These are phyloP conservation scores for Verticillium isaacii DNA, from an alignment of 2,329 filamentous ascomycete species.

Conservation along the genomic window DNA sequence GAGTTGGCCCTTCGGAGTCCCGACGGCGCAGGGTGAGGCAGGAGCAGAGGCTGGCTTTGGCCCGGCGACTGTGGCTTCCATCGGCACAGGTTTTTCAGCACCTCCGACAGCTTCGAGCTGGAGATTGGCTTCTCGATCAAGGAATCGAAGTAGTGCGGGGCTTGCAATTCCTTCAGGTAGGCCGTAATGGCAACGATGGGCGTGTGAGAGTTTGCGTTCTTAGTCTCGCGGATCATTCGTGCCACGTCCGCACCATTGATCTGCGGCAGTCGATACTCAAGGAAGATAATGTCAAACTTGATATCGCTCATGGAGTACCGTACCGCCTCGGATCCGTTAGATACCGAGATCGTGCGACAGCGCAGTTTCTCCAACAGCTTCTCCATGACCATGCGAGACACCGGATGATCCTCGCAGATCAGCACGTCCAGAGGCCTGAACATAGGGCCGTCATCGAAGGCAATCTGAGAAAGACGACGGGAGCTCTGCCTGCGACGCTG, in stretches of 20 bases:
- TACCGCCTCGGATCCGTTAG: slow-evolving; percentile 86
- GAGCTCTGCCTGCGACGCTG: slow-evolving; percentile 94
- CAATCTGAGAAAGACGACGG: slow-evolving; percentile 88
- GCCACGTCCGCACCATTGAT: slow-evolving; percentile 94
- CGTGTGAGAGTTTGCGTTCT: slow-evolving; percentile 89
- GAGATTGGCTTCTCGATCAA: slow-evolving; percentile 97
- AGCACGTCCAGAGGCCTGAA: slow-evolving; percentile 91
- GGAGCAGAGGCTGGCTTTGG: slow-evolving; percentile 34
- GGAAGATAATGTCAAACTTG: slow-evolving; percentile 98
- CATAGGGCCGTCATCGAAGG: slow-evolving; percentile 73
- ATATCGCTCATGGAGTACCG: slow-evolving; percentile 94
- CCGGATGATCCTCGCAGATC: slow-evolving; percentile 96
- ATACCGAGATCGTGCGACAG: slow-evolving; percentile 88
- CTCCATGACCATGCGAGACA: slow-evolving; percentile 98
- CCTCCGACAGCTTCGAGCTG: slow-evolving; percentile 82
- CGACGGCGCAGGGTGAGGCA: slow-evolving; percentile 57
- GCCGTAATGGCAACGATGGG: slow-evolving; percentile 96
- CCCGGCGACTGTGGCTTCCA: slow-evolving; percentile 74
- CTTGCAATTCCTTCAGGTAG: slow-evolving; percentile 94
- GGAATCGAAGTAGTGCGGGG: slow-evolving; percentile 92
- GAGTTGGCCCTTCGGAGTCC: slow-evolving; percentile 60
- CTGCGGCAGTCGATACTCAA: slow-evolving; percentile 92
- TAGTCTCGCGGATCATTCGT: slow-evolving; percentile 95
- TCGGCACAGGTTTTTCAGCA: slow-evolving; percentile 80
- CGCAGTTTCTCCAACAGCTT: slow-evolving; percentile 91